Evolutionary conservation across 805 yeast genomes (phyloP), one percentile per base, ranked within the genome.

Genomic region (Sungouiella thailandica): DNA sequence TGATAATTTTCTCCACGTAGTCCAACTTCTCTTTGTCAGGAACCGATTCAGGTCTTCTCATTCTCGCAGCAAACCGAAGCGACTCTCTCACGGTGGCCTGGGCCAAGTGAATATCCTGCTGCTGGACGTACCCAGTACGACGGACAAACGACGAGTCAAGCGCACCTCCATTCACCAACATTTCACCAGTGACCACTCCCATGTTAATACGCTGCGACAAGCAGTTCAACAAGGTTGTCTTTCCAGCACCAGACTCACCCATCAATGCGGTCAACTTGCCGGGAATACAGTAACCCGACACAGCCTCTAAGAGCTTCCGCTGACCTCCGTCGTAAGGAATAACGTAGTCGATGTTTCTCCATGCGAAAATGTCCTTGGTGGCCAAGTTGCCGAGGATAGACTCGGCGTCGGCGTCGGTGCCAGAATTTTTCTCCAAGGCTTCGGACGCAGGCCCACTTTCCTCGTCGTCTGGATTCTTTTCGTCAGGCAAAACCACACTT

Each of bases 191-290:
- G 31, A 76, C 65, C 22, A 71, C 72, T 55, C 83, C 83, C 56
- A 65, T 63, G 25, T 72, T 69, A 39, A 70, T 64, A 54, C 81
- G 61, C 45, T 71, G 74, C 28, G 79, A 72, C 37, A 74, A 57
- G 26, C 26, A 23, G 51, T 75, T 76, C 44, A 75, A 60, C 34
- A 75, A 54, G 8, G 80, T 75, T 8, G 80, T 75, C 46, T 75
- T 75, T 50, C 81, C 80, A 18, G 79, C 79, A 52, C 80, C 80
- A n/a, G 80, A 73, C 30, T 74, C 78, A 44, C 80, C 80, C 78
- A 75, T 73, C 18, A 75, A 53, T 9, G 82, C 81, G 15, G 80
- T 76, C 48, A 75, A 53, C 5, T 71, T 64, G 28, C 81, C 82
- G 2, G 82, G 80, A 23, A 49, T 44, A 34, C 59, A 53, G 42